phyloP scores from a whole-genome alignment of 2,329 filamentous ascomycete species.

The Didymella pomorum region DNA sequence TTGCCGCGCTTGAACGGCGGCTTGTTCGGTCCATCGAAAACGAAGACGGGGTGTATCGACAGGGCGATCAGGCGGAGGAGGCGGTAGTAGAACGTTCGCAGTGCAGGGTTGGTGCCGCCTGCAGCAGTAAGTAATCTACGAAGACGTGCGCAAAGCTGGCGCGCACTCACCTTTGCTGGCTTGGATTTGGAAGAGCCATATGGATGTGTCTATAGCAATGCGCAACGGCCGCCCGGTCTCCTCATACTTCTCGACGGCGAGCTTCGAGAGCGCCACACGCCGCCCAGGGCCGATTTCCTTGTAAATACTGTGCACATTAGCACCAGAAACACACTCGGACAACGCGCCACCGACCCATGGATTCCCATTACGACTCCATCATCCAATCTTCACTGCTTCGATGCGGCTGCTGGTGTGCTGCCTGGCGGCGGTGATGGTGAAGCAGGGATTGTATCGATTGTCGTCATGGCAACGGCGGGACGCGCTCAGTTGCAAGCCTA shows the following conservation, averaged over 20 bases:
- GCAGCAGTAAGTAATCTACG: slow-evolving; percentile 22
- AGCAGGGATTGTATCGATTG: slow-evolving; percentile 38
- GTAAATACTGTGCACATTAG: slow-evolving; percentile 72
- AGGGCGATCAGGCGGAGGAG: slow-evolving; percentile 77
- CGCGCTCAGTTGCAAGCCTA: slow-evolving; percentile 2
- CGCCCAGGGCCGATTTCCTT: slow-evolving; percentile 84
- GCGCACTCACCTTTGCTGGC: slow-evolving; percentile 70
- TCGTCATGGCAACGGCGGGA: slow-evolving; percentile 39
- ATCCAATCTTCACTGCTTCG: neutral
- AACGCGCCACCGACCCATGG: slow-evolving; percentile 42
- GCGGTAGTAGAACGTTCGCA: slow-evolving; percentile 92
- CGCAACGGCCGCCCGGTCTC: slow-evolving; percentile 75
- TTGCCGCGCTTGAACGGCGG: slow-evolving; percentile 90
- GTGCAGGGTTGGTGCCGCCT: slow-evolving; percentile 87
- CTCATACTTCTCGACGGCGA: slow-evolving; percentile 80
- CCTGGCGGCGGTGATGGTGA: slow-evolving; percentile 24
- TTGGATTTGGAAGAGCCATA: slow-evolving; percentile 96
- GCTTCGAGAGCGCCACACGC: slow-evolving; percentile 80
- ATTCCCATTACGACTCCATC: slow-evolving; percentile 49
- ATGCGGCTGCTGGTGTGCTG: slow-evolving; percentile 9
- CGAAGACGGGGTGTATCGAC: slow-evolving; percentile 86
- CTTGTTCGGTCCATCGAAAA: slow-evolving; percentile 88
- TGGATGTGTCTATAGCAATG: slow-evolving; percentile 91
- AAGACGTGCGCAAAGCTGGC: neutral
- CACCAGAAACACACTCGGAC: neutral